Evolutionary conservation across 2,329 filamentous ascomycete genomes (phyloP).

Genomic region (Colletotrichum truncatum): DNA sequence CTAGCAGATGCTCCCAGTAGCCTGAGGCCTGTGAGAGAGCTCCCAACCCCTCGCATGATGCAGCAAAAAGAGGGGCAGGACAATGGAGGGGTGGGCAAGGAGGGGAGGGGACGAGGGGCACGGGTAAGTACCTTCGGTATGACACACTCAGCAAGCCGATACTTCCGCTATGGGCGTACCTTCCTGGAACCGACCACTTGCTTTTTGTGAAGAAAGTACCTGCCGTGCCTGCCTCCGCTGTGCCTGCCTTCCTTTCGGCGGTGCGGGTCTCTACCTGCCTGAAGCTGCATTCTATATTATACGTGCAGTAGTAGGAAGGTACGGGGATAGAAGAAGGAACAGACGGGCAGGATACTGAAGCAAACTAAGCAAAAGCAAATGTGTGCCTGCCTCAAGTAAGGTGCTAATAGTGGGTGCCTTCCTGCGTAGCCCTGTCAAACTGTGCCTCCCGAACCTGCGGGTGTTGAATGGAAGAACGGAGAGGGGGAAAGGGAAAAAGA

Average conservation of each 20-base stretch:
- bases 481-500: background rate
- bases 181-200: background rate
- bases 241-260: background rate
- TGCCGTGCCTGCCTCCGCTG: background rate
- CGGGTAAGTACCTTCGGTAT: background rate
- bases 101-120: slow-evolving; percentile 13
- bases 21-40: background rate
- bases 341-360: background rate
- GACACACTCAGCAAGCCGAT: background rate
- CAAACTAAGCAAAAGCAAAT: background rate
- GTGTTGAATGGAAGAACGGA: background rate
- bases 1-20: background rate
- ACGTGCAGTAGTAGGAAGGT: no score
- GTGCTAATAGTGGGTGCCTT: no score
- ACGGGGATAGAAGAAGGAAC: background rate
- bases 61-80: slow-evolving; percentile 19
- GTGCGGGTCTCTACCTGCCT: no score
- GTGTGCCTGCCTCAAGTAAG: background rate
- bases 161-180: no score
- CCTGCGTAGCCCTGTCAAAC: no score
- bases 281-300: no score
- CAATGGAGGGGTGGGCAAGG: slow-evolving; percentile 15
- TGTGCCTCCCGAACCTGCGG: no score
- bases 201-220: background rate
- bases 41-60: slow-evolving; percentile 28